Base-by-base conservation (phyloP, 768 basidiomycete species). In the Psilocybe cyanescens region DNA sequence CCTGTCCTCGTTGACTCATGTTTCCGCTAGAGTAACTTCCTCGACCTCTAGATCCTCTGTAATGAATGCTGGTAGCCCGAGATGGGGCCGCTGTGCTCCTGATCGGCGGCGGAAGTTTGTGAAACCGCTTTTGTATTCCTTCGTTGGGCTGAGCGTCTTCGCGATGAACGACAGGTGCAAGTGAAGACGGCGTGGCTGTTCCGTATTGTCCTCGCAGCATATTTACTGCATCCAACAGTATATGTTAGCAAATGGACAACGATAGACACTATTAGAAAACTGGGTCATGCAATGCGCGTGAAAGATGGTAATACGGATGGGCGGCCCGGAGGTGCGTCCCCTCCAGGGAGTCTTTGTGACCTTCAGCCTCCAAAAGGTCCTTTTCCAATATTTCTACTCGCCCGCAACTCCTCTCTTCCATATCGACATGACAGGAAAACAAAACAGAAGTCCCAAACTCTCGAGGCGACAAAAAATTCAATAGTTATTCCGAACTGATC, bases 61-160 rank as follows among this genome's bases (percentile, higher is more conserved):
- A 19, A 8, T 51, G 16, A 0, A 12, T 53, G 39, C 17, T 44
- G 8, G 54, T 56, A 29, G 51, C 5, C n/a, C 46, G 57, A 46
- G 17, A 29, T 12, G 50, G 52, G 12, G 58, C 2, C 35, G 52
- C 9, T 12, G 55, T 49, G 37, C 24, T 51, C 16, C 19, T 46
- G 12, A 67, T 58, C 6, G 51, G 19, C 8, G 66, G 63, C 5
- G 66, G 66, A 19, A 61, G 33, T 9, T 58, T 62, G 17, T 51
- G 58, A 19, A 37, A 55, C 17, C 60, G 47, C 57, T 51, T 58
- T 33, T 59, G 48, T 29, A 56, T 61, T 8, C 37, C 50, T 51
- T 67, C 66, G 35, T 67, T 67, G 7, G 66, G 66, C 29, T 67
- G 66, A 3, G 57, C 63, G 56, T 67, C 66, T 53, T 67, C 66